Percentiles rank a stretch among this genome's conserved stretches.
Evolutionary conservation across 805 yeast species (phyloP).

Genomic region (Candida silvicultrix): DNA sequence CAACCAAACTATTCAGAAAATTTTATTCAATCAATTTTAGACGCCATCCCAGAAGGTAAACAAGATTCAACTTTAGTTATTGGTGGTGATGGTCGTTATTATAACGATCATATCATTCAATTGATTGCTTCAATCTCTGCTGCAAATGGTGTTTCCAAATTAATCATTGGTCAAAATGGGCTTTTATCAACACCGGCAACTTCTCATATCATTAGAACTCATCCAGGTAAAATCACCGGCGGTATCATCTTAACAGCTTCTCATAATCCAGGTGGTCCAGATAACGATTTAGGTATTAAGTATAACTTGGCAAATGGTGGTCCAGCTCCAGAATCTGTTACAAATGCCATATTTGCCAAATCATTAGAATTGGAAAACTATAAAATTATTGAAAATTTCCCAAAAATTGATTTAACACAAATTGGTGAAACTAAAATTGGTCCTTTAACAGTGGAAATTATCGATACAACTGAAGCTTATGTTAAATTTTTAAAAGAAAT

Average conservation of each 20-base stretch:
- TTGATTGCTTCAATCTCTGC: constrained; percentile 79
- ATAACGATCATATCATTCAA: constrained; percentile 76
- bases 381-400: constrained; percentile 52
- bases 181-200: constrained; percentile 94
- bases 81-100: constrained; percentile 97
- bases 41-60: constrained; percentile 87
- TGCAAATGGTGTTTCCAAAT: constrained; percentile 82
- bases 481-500: constrained; percentile 74
- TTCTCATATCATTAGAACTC: constrained; percentile 81
- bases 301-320: constrained; percentile 95
- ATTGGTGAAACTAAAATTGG: constrained; percentile 52
- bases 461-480: constrained; percentile 77
- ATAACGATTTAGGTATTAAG: constrained; percentile 89
- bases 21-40: constrained; percentile 81
- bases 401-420: constrained; percentile 53
- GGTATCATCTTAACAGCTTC: constrained; percentile 95
- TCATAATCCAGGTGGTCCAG: constrained; percentile 97
- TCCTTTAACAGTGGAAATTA: constrained; percentile 67
- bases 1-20: constrained; percentile 81
- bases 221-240: constrained; percentile 59
- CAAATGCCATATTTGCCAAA: constrained; percentile 75
- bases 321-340: constrained; percentile 95
- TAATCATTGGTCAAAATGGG: constrained; percentile 85
- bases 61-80: constrained; percentile 71
- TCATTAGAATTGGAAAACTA: constrained; percentile 56